These are phyloP conservation scores for Penicillium parvum DNA, from an alignment of 495 filamentous ascomycete genomes.

Conservation along the genomic window DNA sequence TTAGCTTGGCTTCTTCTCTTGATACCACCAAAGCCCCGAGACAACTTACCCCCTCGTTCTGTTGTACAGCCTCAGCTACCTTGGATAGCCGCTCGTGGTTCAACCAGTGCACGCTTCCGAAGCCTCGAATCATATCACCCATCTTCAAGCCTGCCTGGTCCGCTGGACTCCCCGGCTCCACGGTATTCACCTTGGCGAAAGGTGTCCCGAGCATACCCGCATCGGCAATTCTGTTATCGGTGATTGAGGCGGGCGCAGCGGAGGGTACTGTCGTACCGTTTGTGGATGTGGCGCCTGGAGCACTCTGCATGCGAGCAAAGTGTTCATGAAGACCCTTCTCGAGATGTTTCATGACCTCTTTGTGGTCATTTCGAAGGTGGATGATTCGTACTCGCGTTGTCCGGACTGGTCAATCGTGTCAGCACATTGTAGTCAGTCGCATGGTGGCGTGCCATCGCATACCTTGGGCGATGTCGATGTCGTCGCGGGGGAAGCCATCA, in stretches of 20 bases:
- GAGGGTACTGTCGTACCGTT: constrained; percentile 28
- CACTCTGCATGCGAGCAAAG: constrained; percentile 39
- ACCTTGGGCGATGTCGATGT: constrained; percentile 96
- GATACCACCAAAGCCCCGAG: neutral
- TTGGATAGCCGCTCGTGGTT: constrained; percentile 84
- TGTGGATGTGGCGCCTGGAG: constrained; percentile 21
- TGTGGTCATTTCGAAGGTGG: constrained; percentile 86
- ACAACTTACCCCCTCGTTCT: constrained; percentile 80
- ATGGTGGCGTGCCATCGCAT: constrained; percentile 23
- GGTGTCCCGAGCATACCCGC: constrained; percentile 54
- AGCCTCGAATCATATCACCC: constrained; percentile 79
- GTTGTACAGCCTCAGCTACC: constrained; percentile 77
- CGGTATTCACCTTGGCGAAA: constrained; percentile 88
- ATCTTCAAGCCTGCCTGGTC: constrained; percentile 73
- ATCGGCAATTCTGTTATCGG: constrained; percentile 12
- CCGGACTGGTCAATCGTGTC: constrained; percentile 56
- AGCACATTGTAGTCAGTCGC: constrained; percentile 6
- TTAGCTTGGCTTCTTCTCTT: constrained; percentile 6
- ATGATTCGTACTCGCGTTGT: constrained; percentile 89
- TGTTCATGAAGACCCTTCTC: constrained; percentile 81
- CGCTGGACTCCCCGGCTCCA: constrained; percentile 76
- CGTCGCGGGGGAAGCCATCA: constrained; percentile 89
- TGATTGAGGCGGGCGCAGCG: constrained; percentile 13
- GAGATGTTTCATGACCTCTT: constrained; percentile 74
- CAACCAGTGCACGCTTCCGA: constrained; percentile 73